A percentile compares a stretch with the other conserved stretches of the same genome.
These are phyloP conservation scores for Trypanosoma scelopori DNA, from an alignment of 208 protist genomes.

Conservation along the genomic window DNA sequence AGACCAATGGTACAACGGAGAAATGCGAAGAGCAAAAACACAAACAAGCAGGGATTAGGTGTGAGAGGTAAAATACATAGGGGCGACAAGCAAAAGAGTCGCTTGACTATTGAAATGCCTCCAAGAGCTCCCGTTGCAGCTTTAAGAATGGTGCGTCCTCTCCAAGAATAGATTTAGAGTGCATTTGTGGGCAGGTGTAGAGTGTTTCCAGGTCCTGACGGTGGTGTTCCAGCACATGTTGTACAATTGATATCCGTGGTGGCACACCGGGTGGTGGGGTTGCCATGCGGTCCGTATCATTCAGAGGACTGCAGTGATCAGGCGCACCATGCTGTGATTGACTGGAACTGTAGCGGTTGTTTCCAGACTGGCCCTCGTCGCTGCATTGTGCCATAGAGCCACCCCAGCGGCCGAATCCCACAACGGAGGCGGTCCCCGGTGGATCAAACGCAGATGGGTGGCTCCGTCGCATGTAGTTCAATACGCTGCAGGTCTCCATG, in stretches of 20 bases:
- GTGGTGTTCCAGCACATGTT: constrained; percentile 22
- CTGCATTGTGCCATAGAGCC: constrained; percentile 19
- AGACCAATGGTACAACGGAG: constrained; percentile 6
- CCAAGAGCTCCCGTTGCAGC: constrained; percentile 15
- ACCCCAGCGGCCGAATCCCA: constrained; percentile 54
- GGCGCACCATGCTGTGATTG: too few species aligned
- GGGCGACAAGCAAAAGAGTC: neutral
- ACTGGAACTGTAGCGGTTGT: too few species aligned
- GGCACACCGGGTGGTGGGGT: constrained; percentile 24
- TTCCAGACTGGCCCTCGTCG: too few species aligned
- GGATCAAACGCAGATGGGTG: constrained; percentile 34
- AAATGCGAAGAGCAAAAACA: constrained; percentile 4
- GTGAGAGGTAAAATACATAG: constrained; percentile 14
- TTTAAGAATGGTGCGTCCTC: constrained; percentile 26
- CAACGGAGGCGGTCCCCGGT: constrained; percentile 31
- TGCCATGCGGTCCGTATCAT: neutral
- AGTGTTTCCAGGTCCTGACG: constrained; percentile 5
- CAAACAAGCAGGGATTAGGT: constrained; percentile 1
- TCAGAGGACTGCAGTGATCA: neutral
- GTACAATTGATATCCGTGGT: constrained; percentile 15
- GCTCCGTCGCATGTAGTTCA: constrained; percentile 29
- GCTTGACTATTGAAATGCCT: neutral
- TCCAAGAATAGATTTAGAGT: constrained; percentile 11
- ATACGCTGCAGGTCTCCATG: constrained; percentile 22
- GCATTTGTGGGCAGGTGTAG: neutral